Evolutionary conservation across 331 rosid species (phyloP).

Genomic region (Saraca asoca): DNA sequence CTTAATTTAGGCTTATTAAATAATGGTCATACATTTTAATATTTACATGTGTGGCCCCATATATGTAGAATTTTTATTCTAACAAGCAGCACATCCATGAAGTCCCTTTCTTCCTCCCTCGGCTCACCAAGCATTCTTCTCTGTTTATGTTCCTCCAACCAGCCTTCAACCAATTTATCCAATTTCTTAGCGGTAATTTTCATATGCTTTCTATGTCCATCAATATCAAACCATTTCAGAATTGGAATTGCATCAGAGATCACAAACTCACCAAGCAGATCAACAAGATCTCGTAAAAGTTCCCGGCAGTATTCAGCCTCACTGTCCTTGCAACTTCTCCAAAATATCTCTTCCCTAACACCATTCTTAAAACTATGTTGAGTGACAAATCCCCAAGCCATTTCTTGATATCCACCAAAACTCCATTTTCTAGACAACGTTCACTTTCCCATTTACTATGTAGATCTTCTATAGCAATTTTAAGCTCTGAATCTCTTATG

Average conservation of each 20-base stretch:
- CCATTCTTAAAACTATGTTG: constrained; percentile 32
- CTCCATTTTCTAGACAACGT: constrained; percentile 32
- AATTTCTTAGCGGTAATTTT: constrained; percentile 30
- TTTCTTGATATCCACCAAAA: constrained; percentile 39
- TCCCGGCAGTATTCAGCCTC: constrained; percentile 17
- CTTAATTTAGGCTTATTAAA: too few relatives aligned
- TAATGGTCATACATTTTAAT: too few relatives aligned
- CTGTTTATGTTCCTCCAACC: constrained; percentile 41
- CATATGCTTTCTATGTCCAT: constrained; percentile 32
- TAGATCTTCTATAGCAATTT: constrained; percentile 26
- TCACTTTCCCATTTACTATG: constrained; percentile 12
- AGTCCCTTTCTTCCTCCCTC: constrained; percentile 37
- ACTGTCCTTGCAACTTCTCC: constrained; percentile 26
- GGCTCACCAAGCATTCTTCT: constrained; percentile 3
- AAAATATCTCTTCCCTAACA: constrained; percentile 26
- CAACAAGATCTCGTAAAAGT: constrained; percentile 16
- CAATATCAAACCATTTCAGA: constrained; percentile 33
- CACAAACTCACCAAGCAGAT: constrained; percentile 26
- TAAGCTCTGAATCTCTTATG: constrained; percentile 11
- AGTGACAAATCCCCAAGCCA: constrained; percentile 38
- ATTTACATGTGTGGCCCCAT: too few relatives aligned
- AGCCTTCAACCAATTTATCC: constrained; percentile 18
- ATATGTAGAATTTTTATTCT: too few relatives aligned
- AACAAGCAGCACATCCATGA: not conserved
- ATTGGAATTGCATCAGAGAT: constrained; percentile 33